Base-by-base conservation (phyloP, 441 rosid genomes). In the Erodium trifolium region DNA sequence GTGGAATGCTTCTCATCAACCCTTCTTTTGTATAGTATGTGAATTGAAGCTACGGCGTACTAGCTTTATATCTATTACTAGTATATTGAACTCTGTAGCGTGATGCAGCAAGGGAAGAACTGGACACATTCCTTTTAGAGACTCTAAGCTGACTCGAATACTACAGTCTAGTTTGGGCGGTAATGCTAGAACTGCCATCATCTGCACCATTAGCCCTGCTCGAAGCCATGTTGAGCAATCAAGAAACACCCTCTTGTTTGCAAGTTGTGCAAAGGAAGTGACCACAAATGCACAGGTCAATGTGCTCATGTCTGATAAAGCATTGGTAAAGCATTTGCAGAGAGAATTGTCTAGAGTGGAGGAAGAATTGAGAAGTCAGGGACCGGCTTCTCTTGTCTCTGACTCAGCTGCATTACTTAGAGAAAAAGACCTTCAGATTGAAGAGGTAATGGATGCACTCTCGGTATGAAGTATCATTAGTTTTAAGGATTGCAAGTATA, bases 301-400 rank as follows among this genome's bases (percentile, higher is more conserved):
- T 93, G 95, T 75, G 4, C 96, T 91, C 80, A 91, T 91, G 57
- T 91, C 53, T n/a, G 99, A 94, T 76, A 94, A 88, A 79, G 93
- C 89, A 71, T 80, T 86, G 83, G 93, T 94, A 59, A 94, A 84
- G 87, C 97, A 90, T 73, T 82, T 94, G 69, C 97, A 90, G 74
- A 85, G 81, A 53, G 99, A 92, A 76, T 78, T 94, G 76, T 87
- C 94, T 72, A 86, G 83, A 78, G 75, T 94, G 81, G 93, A 90
- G 82, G 78, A 77, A 63, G 86, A 86, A 71, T 63, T 90, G 81
- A 84, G 78, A 76, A 81, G 72, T 69, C 76, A 77, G 67, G 83
- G 83, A 75, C 64, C 78, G 70, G 51, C 74, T 53, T 78, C 79
- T 65, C 78, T 82, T 73, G 76, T 69, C 39, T 70, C 84, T 67